phyloP scores from a whole-genome alignment of 208 protist species.

The Acanthamoeba healyi region DNA sequence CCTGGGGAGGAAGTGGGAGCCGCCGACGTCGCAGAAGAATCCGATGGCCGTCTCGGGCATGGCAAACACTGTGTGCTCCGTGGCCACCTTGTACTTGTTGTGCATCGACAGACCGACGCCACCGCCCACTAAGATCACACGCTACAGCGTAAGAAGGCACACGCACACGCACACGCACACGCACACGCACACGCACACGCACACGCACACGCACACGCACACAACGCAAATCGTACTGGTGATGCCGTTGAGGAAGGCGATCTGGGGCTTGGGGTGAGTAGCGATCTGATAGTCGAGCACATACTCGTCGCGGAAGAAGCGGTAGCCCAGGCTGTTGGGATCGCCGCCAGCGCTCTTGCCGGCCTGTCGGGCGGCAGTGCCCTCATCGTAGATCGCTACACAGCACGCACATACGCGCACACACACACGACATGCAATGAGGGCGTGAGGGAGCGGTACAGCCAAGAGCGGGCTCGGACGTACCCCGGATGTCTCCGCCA shows the following conservation, averaged over 20 bases:
- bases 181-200: background rate
- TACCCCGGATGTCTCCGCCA: constrained; percentile 84
- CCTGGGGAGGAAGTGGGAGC: constrained; percentile 79
- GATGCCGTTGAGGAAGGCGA: constrained; percentile 81
- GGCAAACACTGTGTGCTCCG: constrained; percentile 88
- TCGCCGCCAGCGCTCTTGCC: background rate
- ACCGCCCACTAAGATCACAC: constrained; percentile 88
- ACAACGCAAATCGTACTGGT: constrained; percentile 71
- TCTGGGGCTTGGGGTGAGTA: constrained; percentile 68
- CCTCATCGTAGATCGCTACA: constrained; percentile 77
- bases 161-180: background rate
- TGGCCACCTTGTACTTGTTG: constrained; percentile 86
- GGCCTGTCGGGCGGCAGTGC: constrained; percentile 6
- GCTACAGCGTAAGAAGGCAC: too few species aligned
- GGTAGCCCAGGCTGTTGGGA: background rate
- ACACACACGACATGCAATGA: background rate
- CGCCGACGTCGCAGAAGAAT: constrained; percentile 90
- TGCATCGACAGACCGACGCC: constrained; percentile 90
- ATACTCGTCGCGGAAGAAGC: constrained; percentile 91
- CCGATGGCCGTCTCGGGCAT: constrained; percentile 89
- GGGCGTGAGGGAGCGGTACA: background rate
- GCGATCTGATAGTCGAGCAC: constrained; percentile 84
- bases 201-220: background rate
- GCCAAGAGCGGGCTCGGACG: background rate
- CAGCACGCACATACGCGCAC: background rate